Conservation (phyloP, 164 flowering plant species). For the Vitis cinerea region DNA sequence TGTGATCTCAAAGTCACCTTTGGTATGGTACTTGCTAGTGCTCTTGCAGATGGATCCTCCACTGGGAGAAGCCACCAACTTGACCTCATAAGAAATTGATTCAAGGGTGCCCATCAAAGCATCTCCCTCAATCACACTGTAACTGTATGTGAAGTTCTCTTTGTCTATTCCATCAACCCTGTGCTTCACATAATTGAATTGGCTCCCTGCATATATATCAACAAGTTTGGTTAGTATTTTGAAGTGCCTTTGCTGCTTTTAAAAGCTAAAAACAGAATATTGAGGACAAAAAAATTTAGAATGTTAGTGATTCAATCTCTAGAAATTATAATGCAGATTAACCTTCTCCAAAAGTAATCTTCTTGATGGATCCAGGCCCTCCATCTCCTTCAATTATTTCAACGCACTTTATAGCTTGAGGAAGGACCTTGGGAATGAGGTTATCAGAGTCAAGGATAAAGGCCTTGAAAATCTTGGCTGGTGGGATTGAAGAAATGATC, state of each 20-base stretch:
- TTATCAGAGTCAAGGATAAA: slow-evolving; percentile 21
- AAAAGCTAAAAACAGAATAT: no score
- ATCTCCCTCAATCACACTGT: slow-evolving; percentile 26
- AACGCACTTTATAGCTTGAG: slow-evolving; percentile 11
- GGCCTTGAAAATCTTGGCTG: slow-evolving; percentile 19
- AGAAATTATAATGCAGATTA: no score
- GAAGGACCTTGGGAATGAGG: slow-evolving; percentile 24
- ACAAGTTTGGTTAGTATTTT: no score
- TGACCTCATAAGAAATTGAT: slow-evolving; percentile 4
- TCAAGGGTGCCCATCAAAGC: slow-evolving; percentile 14
- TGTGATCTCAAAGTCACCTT: slow-evolving; percentile 17
- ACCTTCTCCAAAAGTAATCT: slow-evolving; percentile 22
- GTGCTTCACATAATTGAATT: slow-evolving; percentile 18
- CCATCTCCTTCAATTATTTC: slow-evolving; percentile 20
- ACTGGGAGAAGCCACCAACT: slow-evolving; percentile 5
- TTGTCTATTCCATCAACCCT: slow-evolving; percentile 20
- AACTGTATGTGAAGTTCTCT: slow-evolving; percentile 20
- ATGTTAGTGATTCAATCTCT: no score
- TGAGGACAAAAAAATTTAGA: no score
- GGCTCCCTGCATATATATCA: slow-evolving; percentile 9
- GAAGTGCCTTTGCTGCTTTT: no score
- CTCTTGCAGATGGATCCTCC: slow-evolving; percentile 23
- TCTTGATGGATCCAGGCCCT: slow-evolving; percentile 19
- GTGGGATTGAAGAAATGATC: slow-evolving; percentile 9
- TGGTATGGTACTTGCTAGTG: slow-evolving; percentile 14